These are phyloP conservation scores for Tetrapisispora iriomotensis DNA, from an alignment of 805 yeast genomes.

Conservation along the genomic window DNA sequence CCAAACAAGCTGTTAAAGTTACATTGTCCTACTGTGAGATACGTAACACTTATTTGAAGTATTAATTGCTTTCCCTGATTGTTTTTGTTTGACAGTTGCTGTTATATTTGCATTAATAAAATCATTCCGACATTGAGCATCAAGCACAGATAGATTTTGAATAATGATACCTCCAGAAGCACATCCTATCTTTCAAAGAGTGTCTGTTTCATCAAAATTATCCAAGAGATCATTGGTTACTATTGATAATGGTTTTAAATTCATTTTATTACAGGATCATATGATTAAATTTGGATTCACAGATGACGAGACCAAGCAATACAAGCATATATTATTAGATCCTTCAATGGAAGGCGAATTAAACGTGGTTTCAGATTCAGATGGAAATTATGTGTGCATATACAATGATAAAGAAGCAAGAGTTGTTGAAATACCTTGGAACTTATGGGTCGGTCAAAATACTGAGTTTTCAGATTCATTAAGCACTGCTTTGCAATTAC, in stretches of 20 bases:
- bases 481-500: background rate
- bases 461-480: constrained; percentile 2
- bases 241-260: constrained; percentile 9
- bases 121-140: too few relatives aligned
- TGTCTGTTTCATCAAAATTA: background rate
- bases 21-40: too few relatives aligned
- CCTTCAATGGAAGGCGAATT: constrained; percentile 5
- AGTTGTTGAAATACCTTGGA: constrained; percentile 24
- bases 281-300: constrained; percentile 15
- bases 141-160: too few relatives aligned
- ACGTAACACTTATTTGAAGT: too few relatives aligned
- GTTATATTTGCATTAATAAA: too few relatives aligned
- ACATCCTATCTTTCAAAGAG: constrained; percentile 8
- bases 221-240: constrained; percentile 12
- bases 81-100: too few relatives aligned
- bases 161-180: constrained; percentile 3
- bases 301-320: constrained; percentile 3
- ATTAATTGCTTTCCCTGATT: too few relatives aligned
- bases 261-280: constrained; percentile 13
- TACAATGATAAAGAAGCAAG: constrained; percentile 11
- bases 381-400: constrained; percentile 17
- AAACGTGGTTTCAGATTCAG: constrained; percentile 9
- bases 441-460: constrained; percentile 7
- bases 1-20: too few relatives aligned
- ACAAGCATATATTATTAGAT: constrained; percentile 9